A percentile compares a stretch with the other conserved stretches of the same genome.
These are phyloP conservation scores for Lasiosphaeris hirsuta DNA, from an alignment of 495 filamentous ascomycete species.

Conservation along the genomic window DNA sequence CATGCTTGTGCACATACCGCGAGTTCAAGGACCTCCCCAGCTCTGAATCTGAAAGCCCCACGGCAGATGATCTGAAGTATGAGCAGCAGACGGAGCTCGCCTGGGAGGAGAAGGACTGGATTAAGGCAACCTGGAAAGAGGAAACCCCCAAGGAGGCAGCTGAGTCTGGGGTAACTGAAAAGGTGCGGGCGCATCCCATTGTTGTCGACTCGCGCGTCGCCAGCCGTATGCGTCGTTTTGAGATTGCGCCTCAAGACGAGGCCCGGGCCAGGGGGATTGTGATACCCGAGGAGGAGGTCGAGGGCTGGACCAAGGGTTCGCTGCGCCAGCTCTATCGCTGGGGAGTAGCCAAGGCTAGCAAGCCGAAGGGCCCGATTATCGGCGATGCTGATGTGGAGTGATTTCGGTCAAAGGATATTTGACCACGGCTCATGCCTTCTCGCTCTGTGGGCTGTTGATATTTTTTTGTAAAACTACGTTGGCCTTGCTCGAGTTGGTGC, in stretches of 20 bases:
- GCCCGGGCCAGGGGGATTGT: slow-evolving; percentile 58
- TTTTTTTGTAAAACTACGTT: too few relatives aligned
- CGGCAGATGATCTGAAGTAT: slow-evolving; percentile 27
- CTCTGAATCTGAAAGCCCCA: slow-evolving; percentile 17
- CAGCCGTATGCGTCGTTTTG: slow-evolving; percentile 76
- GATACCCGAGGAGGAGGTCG: slow-evolving; percentile 62
- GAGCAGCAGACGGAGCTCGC: slow-evolving; percentile 71
- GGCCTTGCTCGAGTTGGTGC: too few relatives aligned
- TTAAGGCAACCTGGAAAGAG: slow-evolving; percentile 70
- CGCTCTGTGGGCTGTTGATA: too few relatives aligned
- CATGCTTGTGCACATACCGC: slow-evolving; percentile 66
- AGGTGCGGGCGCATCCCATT: slow-evolving; percentile 73
- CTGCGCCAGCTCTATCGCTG: slow-evolving; percentile 43
- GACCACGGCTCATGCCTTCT: too few relatives aligned
- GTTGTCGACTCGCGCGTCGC: slow-evolving; percentile 76
- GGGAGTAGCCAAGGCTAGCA: slow-evolving; percentile 30
- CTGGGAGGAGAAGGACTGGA: slow-evolving; percentile 83
- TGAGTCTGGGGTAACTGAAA: slow-evolving; percentile 47
- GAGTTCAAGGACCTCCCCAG: slow-evolving; percentile 36
- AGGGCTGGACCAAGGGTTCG: slow-evolving; percentile 57
- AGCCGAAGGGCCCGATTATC: slow-evolving; percentile 21
- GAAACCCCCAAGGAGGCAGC: slow-evolving; percentile 61
- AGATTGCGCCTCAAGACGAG: slow-evolving; percentile 63
- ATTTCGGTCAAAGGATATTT: too few relatives aligned
- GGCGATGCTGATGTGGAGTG: slow-evolving; percentile 27